Conservation (phyloP, 257 asterid species). For the Solanum boliviense region DNA sequence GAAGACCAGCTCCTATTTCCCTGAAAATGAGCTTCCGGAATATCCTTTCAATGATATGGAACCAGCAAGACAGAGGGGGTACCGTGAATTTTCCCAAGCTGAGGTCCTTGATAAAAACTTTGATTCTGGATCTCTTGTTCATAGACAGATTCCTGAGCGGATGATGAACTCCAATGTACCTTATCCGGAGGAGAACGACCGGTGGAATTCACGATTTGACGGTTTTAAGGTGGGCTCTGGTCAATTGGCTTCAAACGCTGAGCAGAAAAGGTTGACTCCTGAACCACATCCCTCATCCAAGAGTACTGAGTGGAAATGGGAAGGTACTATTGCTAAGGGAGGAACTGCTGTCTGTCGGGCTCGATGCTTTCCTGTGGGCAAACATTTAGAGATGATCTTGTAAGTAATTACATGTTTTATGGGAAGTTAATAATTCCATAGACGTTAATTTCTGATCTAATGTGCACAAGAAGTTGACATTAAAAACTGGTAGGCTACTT, state of each 20-base stretch:
- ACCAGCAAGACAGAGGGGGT: slow-evolving; percentile 30
- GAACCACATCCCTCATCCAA: slow-evolving; percentile 34
- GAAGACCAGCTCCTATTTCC: slow-evolving; percentile 28
- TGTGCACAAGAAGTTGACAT: background rate
- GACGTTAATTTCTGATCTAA: background rate
- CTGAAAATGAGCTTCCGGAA: slow-evolving; percentile 65
- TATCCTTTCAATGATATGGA: slow-evolving; percentile 65
- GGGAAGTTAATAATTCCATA: background rate
- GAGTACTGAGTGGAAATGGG: slow-evolving; percentile 91
- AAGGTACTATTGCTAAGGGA: slow-evolving; percentile 86
- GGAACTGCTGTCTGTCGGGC: slow-evolving; percentile 81
- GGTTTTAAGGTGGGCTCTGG: slow-evolving; percentile 29
- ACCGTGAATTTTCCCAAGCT: slow-evolving; percentile 28
- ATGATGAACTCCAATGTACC: slow-evolving; percentile 22
- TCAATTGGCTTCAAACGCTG: slow-evolving; percentile 27
- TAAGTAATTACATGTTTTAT: slow-evolving; percentile 31
- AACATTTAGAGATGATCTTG: slow-evolving; percentile 66
- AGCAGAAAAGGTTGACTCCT: slow-evolving; percentile 37
- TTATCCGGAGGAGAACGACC: slow-evolving; percentile 38
- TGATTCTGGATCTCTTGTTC: slow-evolving; percentile 44
- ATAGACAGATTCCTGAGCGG: slow-evolving; percentile 32
- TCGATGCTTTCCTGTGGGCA: slow-evolving; percentile 97
- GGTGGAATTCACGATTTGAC: slow-evolving; percentile 39
- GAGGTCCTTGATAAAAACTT: slow-evolving; percentile 30
- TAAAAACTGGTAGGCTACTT: background rate